Base-by-base conservation (phyloP, 805 yeast species). In the Metschnikowia matae region DNA sequence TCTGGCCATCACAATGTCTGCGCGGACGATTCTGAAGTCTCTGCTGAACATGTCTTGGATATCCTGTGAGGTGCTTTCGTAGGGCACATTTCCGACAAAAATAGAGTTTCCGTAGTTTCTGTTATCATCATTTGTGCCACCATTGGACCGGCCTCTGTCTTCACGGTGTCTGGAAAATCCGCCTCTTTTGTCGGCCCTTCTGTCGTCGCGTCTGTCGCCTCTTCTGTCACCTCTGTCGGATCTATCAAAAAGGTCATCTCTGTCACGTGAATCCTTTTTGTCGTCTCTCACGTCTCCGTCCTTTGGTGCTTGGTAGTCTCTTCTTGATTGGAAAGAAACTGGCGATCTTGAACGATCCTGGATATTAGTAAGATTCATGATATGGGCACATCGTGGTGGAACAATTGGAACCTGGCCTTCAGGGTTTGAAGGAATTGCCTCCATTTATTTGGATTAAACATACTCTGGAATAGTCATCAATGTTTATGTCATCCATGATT, bases 1-100 rank as follows among this genome's bases (percentile, higher is more conserved):
- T 58, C 84, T 81, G 53, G 81, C 77, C 2, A 84, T 83, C 41
- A 89, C 85, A 48, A 91, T 84, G 65, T 90, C 97, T 3, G 96
- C 96, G 55, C 88, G 79, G 18, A 84, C 76, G 48, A 90, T 85
- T 29, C 75, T 50, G 56, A 67, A 70, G 21, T 63, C 63, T 26
- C 67, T 68, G n/a, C 74, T 68, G 66, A 87, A 87, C 54, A 78
- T 74, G 15, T 75, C 83, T 61, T 80, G 80, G 47, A 87, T 71
- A 35, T 84, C 84, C 45, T 71, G 68, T 58, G 87, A 78, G 33
- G 82, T 77, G 55, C 82, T 74, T 46, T 79, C 80, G 62, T 78
- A 87, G 4, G 91, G 87, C 48, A 87, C 71, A 63, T 86, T 86
- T 7, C 92, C 91, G 42, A 87, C 77, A 60, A 87, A 87, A 40